A percentile compares a stretch with the other conserved stretches of the same genome.
Evolutionary conservation across 129 eudicot species (phyloP).

Genomic region (Tagetes patula): DNA sequence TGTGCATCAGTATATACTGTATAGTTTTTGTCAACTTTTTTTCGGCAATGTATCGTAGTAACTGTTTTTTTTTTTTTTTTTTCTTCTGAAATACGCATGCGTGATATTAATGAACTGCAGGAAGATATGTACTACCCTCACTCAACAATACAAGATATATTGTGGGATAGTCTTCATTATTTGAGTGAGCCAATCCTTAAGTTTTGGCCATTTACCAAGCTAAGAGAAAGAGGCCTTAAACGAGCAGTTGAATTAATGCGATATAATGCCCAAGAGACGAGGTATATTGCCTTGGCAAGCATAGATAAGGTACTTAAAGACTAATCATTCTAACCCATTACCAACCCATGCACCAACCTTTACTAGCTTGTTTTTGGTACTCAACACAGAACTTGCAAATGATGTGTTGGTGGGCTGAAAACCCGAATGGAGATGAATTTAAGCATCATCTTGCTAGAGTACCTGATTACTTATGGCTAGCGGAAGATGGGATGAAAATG

Average conservation of each 20-base stretch:
- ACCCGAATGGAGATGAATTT: slow-evolving; percentile 63
- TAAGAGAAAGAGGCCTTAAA: slow-evolving; percentile 56
- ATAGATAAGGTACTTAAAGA: slow-evolving; percentile 50
- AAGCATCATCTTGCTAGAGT: slow-evolving; percentile 71
- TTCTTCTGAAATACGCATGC: background rate
- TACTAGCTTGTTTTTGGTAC: slow-evolving; percentile 9
- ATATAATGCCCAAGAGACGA: slow-evolving; percentile 52
- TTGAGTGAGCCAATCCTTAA: slow-evolving; percentile 58
- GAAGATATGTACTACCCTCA: slow-evolving; percentile 72
- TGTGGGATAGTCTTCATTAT: slow-evolving; percentile 64
- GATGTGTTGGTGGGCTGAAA: slow-evolving; percentile 55
- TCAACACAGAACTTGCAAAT: slow-evolving; percentile 35
- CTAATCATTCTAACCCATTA: background rate
- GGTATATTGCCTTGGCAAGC: slow-evolving; percentile 62
- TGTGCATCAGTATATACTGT: background rate
- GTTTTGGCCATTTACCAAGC: slow-evolving; percentile 60
- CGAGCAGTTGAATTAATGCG: slow-evolving; percentile 56
- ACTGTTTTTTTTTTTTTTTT: background rate
- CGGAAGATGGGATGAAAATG: slow-evolving; percentile 87
- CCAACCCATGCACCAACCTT: background rate
- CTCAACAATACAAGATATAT: slow-evolving; percentile 50
- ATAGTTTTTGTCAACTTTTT: background rate
- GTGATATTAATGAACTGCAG: slow-evolving; percentile 26
- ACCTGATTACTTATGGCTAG: slow-evolving; percentile 71
- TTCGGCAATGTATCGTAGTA: background rate